These are phyloP conservation scores for Aspergillus egyptiacus DNA, from an alignment of 495 filamentous ascomycete genomes.

Conservation along the genomic window DNA sequence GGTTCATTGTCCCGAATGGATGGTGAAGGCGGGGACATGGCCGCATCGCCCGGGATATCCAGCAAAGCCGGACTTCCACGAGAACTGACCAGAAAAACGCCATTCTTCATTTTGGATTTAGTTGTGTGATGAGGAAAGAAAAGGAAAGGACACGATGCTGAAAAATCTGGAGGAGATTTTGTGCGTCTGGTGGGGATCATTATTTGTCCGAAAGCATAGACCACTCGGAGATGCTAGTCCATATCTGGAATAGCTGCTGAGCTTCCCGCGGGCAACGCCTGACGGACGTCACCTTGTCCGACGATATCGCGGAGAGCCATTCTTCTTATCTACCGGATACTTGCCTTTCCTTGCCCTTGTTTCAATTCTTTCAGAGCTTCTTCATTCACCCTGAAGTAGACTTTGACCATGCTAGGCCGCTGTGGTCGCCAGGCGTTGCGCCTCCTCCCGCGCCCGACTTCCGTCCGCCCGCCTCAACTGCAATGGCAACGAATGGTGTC, in stretches of 20 bases:
- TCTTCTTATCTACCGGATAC: slow-evolving; percentile 22
- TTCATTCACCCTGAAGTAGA: slow-evolving; percentile 8
- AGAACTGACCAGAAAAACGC: slow-evolving; percentile 44
- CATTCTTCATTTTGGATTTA: slow-evolving; percentile 53
- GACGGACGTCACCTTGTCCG: slow-evolving; percentile 19
- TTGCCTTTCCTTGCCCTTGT: slow-evolving; percentile 3
- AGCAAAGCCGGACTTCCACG: slow-evolving; percentile 30
- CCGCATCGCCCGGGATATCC: slow-evolving; percentile 44
- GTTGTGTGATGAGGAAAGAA: slow-evolving; percentile 45
- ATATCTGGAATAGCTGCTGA: slow-evolving; percentile 22
- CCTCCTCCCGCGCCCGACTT: slow-evolving; percentile 30
- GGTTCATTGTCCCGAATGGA: slow-evolving; percentile 40
- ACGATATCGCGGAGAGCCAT: slow-evolving; percentile 13
- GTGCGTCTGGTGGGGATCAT: slow-evolving; percentile 20
- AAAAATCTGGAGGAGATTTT: not conserved
- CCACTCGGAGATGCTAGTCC: slow-evolving; percentile 30
- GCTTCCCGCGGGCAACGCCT: slow-evolving; percentile 44
- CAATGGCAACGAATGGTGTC: slow-evolving; percentile 35
- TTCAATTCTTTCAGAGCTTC: not conserved
- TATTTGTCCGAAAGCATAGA: slow-evolving; percentile 17
- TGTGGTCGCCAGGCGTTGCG: slow-evolving; percentile 40
- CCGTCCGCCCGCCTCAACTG: slow-evolving; percentile 19
- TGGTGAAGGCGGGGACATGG: slow-evolving; percentile 47
- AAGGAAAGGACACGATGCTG: slow-evolving; percentile 6
- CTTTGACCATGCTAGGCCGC: slow-evolving; percentile 41